Conservation (phyloP, 1,139 yeast genomes). For the Pneumocystis wakefieldiae region DNA sequence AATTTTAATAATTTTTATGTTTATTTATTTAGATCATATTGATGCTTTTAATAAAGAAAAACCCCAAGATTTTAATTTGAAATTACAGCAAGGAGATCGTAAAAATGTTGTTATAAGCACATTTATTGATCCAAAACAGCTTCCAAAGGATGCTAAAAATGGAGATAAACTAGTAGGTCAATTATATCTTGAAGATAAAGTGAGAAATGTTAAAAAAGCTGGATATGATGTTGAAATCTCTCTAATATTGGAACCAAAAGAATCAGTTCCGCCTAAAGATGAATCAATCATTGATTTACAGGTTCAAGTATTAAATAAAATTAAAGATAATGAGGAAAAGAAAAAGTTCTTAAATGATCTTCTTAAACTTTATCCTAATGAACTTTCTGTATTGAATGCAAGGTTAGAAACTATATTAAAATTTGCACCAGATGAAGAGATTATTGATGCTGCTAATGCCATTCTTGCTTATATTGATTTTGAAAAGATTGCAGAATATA, state of each 20-base stretch:
- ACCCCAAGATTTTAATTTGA: conserved; percentile 6
- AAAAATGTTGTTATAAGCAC: conserved; percentile 7
- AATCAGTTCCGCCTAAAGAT: conserved; percentile 1
- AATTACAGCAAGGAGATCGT: conserved; percentile 3
- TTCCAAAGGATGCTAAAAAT: conserved; percentile 9
- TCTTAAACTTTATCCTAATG: conserved; percentile 6
- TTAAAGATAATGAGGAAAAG: conserved; percentile 8
- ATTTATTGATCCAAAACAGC: conserved; percentile 3
- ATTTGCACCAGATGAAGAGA: conserved; percentile 3
- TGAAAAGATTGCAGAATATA: conserved; percentile 6
- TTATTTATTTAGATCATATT: conserved; percentile 3
- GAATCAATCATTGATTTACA: conserved; percentile 7
- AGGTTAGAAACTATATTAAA: conserved; percentile 5
- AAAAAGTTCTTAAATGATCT: conserved; percentile 6
- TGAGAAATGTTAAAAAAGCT: not conserved
- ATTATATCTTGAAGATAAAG: not conserved
- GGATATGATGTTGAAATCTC: not conserved
- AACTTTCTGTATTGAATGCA: conserved; percentile 8
- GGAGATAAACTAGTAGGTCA: conserved; percentile 9
- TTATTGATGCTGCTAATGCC: conserved; percentile 4
- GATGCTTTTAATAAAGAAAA: conserved; percentile 7
- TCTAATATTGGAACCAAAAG: conserved; percentile 3
- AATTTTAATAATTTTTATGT: not conserved
- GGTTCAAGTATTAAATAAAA: conserved; percentile 8
- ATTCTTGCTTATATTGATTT: conserved; percentile 9